These are phyloP conservation scores for Petunia axillaris DNA, from an alignment of 257 asterid species.

Conservation along the genomic window DNA sequence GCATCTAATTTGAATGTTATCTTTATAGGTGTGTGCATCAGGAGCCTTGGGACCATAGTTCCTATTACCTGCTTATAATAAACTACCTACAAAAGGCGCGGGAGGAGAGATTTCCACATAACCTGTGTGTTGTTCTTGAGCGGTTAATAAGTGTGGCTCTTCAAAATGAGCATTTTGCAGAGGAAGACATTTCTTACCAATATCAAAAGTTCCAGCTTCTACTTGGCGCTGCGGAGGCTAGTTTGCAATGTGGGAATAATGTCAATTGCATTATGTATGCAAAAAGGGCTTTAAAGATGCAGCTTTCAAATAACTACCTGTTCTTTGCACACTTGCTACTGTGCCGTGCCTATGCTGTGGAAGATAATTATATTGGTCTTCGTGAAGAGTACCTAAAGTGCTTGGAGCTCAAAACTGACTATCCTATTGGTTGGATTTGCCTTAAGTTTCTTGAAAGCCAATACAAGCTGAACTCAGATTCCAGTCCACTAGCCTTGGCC, in stretches of 20 bases:
- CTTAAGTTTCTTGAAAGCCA: slow-evolving; percentile 71
- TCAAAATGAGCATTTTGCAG: slow-evolving; percentile 42
- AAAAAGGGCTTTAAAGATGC: slow-evolving; percentile 54
- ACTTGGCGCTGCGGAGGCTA: slow-evolving; percentile 86
- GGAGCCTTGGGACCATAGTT: slow-evolving; percentile 86
- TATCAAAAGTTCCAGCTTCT: slow-evolving; percentile 76
- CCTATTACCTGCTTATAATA: slow-evolving; percentile 73
- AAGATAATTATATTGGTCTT: slow-evolving; percentile 50
- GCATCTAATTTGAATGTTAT: slow-evolving; percentile 18
- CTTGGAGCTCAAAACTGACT: slow-evolving; percentile 74
- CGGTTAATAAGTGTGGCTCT: slow-evolving; percentile 68
- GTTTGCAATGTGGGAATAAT: slow-evolving; percentile 69
- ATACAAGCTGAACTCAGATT: slow-evolving; percentile 61
- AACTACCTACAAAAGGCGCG: slow-evolving; percentile 79
- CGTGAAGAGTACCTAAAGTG: slow-evolving; percentile 63
- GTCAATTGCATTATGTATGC: slow-evolving; percentile 62
- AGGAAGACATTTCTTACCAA: slow-evolving; percentile 38
- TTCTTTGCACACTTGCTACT: slow-evolving; percentile 85
- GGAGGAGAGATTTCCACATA: slow-evolving; percentile 66
- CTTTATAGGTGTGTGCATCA: slow-evolving; percentile 77
- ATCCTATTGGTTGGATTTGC: slow-evolving; percentile 84
- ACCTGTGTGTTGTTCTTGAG: slow-evolving; percentile 56
- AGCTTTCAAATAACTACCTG: slow-evolving; percentile 57
- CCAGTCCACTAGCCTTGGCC: slow-evolving; percentile 45
- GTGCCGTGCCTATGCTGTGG: slow-evolving; percentile 81